Conservation (phyloP, 495 filamentous ascomycete genomes). For the Trichocladium uniseriatum region DNA sequence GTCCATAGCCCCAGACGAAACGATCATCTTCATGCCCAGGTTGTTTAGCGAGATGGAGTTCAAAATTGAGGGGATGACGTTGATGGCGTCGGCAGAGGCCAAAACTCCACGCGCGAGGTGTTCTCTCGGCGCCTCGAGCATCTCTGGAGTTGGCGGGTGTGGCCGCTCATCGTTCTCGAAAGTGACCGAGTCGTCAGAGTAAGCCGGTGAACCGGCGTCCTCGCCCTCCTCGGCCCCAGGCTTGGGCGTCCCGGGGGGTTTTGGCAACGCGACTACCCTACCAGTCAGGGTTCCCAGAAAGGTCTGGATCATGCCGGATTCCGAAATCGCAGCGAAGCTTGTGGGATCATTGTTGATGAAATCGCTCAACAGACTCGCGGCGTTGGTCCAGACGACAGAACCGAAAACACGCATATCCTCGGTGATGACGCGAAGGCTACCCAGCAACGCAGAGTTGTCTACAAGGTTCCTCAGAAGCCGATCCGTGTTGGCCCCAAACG, state of each 20-base stretch:
- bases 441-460: conserved; percentile 77
- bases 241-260: conserved; percentile 21
- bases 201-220: conserved; percentile 29
- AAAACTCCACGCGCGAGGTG: conserved; percentile 66
- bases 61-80: conserved; percentile 73
- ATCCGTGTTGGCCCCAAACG: conserved; percentile 68
- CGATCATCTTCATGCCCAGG: conserved; percentile 80
- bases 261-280: conserved; percentile 34
- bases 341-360: conserved; percentile 99
- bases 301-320: conserved; percentile 80
- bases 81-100: conserved; percentile 75
- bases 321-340: conserved; percentile 88
- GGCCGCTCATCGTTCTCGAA: conserved; percentile 35
- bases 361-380: conserved; percentile 79
- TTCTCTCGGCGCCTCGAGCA: conserved; percentile 33
- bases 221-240: conserved; percentile 25
- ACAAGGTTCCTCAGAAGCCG: conserved; percentile 85
- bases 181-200: conserved; percentile 30
- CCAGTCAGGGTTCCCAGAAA: conserved; percentile 75
- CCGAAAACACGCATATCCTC: conserved; percentile 70
- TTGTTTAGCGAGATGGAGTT: conserved; percentile 91
- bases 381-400: conserved; percentile 86
- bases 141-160: conserved; percentile 36
- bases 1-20: conserved; percentile 68
- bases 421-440: conserved; percentile 71